phyloP scores from a whole-genome alignment of 2,329 filamentous ascomycete genomes.

The Alternaria infectoria region DNA sequence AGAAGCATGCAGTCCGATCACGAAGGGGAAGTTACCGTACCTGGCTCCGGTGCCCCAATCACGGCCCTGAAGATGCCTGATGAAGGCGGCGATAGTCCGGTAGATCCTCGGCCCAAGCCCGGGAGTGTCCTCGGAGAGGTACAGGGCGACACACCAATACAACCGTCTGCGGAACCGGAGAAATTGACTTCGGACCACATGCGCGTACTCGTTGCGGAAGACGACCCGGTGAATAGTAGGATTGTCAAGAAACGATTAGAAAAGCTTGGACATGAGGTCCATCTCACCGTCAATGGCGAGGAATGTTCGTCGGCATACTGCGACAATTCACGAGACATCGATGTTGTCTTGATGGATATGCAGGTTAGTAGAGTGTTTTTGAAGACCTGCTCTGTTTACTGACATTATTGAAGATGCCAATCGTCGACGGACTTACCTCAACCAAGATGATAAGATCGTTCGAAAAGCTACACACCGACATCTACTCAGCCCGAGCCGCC shows the following conservation, averaged over 20 bases:
- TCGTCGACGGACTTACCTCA: constrained; percentile 81
- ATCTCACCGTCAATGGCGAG: constrained; percentile 80
- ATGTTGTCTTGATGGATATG: constrained; percentile 91
- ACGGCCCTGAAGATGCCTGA: constrained; percentile 57
- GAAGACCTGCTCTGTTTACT: not conserved
- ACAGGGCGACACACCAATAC: constrained; percentile 20
- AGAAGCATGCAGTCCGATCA: constrained; percentile 53
- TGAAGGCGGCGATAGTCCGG: constrained; percentile 31
- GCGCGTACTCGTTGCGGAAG: constrained; percentile 79
- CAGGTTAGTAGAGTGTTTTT: constrained; percentile 65
- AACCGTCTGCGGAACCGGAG: constrained; percentile 15
- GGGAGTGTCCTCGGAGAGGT: constrained; percentile 42
- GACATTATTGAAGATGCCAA: constrained; percentile 73
- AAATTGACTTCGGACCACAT: constrained; percentile 54
- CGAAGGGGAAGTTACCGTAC: constrained; percentile 50
- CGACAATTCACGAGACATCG: constrained; percentile 68
- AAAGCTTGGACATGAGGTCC: constrained; percentile 74
- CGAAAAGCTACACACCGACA: constrained; percentile 63
- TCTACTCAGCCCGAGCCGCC: constrained; percentile 65
- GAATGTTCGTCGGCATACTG: constrained; percentile 77
- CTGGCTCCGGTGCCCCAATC: constrained; percentile 51
- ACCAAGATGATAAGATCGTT: constrained; percentile 82
- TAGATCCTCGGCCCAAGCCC: constrained; percentile 10
- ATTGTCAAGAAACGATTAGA: constrained; percentile 81
- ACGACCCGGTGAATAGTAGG: constrained; percentile 85